These are phyloP conservation scores for Fomitopsis betulina DNA, from an alignment of 1,284 basidiomycete genomes.

Conservation along the genomic window DNA sequence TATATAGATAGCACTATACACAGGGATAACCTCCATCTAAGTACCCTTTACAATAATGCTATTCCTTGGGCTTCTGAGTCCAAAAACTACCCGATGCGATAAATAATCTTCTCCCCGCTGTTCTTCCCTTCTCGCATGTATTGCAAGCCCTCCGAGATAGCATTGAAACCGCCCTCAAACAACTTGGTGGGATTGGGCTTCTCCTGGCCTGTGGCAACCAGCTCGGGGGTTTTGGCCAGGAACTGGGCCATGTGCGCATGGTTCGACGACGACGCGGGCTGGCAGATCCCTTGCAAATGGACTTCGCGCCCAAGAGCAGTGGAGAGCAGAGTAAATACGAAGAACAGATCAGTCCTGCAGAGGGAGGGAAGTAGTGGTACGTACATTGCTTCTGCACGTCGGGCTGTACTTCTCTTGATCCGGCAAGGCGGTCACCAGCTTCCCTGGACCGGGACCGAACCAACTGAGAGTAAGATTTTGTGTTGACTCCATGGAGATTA, in stretches of 20 bases:
- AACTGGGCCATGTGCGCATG: slow-evolving; percentile 16
- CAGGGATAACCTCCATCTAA: no score
- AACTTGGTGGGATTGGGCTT: slow-evolving; percentile 20
- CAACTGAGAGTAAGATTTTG: slow-evolving; percentile 10
- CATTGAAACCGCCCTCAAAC: slow-evolving; percentile 15
- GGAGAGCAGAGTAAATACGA: slow-evolving; percentile 10
- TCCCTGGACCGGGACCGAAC: slow-evolving; percentile 14
- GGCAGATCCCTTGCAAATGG: neutral
- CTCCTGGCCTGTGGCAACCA: slow-evolving; percentile 12
- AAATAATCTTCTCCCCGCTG: slow-evolving; percentile 22
- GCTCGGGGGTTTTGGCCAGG: slow-evolving; percentile 13
- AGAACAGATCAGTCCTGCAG: neutral
- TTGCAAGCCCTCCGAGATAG: slow-evolving; percentile 15
- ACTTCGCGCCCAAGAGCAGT: slow-evolving; percentile 15
- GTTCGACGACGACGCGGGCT: slow-evolving; percentile 14
- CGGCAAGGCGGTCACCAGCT: slow-evolving; percentile 10
- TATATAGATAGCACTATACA: no score
- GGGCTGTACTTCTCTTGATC: slow-evolving; percentile 4
- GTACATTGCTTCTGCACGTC: slow-evolving; percentile 13
- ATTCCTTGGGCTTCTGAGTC: no score
- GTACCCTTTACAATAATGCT: no score
- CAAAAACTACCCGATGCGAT: neutral
- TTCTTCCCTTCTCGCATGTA: slow-evolving; percentile 18
- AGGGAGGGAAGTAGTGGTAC: neutral
- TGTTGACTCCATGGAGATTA: slow-evolving; percentile 13